A percentile compares a stretch with the other conserved stretches of the same genome.
Evolutionary conservation across 2,329 filamentous ascomycete genomes (phyloP).

Genomic region (Lizonia empirigonia): DNA sequence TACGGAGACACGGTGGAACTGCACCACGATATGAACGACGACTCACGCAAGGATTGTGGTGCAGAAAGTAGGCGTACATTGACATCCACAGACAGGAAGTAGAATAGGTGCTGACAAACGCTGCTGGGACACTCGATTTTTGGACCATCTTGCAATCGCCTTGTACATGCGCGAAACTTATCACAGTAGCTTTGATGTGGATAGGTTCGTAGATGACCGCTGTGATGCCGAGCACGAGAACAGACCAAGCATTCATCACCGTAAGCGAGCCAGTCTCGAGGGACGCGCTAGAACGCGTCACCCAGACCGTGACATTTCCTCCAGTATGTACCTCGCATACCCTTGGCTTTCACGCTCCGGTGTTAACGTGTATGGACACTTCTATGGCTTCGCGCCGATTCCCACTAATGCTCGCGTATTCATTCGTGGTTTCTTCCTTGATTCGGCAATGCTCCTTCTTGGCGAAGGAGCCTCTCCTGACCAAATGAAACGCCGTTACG

Average conservation of each 20-base stretch:
- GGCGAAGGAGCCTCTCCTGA: conserved; percentile 9
- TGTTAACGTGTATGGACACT: not conserved
- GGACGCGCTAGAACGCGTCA: conserved; percentile 13
- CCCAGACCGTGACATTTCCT: conserved; percentile 5
- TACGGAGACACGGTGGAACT: not conserved
- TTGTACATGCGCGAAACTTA: not conserved
- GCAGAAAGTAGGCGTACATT: not conserved
- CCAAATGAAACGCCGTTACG: conserved; percentile 3
- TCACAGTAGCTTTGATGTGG: no score
- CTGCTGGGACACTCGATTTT: not conserved
- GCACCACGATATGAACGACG: not conserved
- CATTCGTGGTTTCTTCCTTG: conserved; percentile 5
- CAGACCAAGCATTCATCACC: conserved; percentile 2
- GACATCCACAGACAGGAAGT: not conserved
- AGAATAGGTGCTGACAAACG: not conserved
- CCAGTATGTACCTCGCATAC: not conserved
- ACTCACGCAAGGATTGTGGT: no score
- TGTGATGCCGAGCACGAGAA: conserved; percentile 5
- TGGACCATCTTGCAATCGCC: not conserved
- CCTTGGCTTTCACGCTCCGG: not conserved
- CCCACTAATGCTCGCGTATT: not conserved
- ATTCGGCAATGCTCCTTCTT: conserved; percentile 10
- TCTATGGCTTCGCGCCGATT: not conserved
- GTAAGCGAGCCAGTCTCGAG: conserved; percentile 14
- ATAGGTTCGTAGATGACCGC: not conserved